These are phyloP conservation scores for Bryum argenteum DNA, from an alignment of 225 moss, liverwort and hornwort species.

Conservation along the genomic window DNA sequence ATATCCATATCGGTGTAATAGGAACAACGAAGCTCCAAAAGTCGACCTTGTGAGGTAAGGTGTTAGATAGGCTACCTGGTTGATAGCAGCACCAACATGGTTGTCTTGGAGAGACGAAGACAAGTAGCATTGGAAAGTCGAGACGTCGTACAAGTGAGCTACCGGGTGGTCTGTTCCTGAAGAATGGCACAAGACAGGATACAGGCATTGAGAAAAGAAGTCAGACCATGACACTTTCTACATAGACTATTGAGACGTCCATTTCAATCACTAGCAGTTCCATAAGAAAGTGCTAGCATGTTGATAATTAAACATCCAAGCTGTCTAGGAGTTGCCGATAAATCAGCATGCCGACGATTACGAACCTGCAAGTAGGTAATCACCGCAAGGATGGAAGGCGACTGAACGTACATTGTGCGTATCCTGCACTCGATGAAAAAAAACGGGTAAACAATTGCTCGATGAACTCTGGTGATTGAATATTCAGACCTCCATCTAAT, in stretches of 20 bases:
- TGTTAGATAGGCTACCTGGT: constrained; percentile 55
- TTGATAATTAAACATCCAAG: background rate
- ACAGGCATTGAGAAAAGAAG: constrained; percentile 11
- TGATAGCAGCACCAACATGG: constrained; percentile 86
- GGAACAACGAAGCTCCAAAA: too few species aligned
- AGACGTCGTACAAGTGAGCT: constrained; percentile 89
- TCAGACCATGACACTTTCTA: background rate
- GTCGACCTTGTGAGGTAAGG: background rate
- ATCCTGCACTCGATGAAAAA: constrained; percentile 55
- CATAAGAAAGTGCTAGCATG: constrained; percentile 1
- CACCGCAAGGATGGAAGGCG: constrained; percentile 90
- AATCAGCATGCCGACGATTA: constrained; percentile 11
- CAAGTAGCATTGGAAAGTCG: constrained; percentile 90
- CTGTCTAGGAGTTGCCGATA: background rate
- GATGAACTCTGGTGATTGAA: background rate
- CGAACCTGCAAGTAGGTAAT: constrained; percentile 83
- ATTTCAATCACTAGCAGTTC: constrained; percentile 3
- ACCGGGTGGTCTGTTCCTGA: constrained; percentile 83
- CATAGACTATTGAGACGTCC: constrained; percentile 1
- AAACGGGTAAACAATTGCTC: constrained; percentile 25
- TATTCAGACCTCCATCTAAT: constrained; percentile 1
- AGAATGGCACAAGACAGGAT: constrained; percentile 19
- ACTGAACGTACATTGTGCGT: constrained; percentile 97
- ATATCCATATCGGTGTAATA: constrained; percentile 3
- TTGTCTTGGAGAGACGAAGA: constrained; percentile 82